Percentiles rank a stretch among this genome's conserved stretches.
These are phyloP conservation scores for Beauveria scarabaeidicola DNA, from an alignment of 2,329 filamentous ascomycete genomes.

Conservation along the genomic window DNA sequence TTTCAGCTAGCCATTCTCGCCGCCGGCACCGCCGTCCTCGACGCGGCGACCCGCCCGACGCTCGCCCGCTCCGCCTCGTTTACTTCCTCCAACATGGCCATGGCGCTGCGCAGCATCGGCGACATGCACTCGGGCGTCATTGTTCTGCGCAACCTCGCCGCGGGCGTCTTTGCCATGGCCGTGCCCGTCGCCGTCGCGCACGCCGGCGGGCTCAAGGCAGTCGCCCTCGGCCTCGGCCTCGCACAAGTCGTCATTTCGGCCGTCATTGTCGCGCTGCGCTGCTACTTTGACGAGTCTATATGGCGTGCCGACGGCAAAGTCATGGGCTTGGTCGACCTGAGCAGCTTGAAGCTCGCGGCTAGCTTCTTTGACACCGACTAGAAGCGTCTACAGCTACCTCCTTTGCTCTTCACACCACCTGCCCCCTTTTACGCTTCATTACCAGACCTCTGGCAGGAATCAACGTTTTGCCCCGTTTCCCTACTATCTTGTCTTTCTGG, in stretches of 20 bases:
- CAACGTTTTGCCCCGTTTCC: background rate
- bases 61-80: conserved; percentile 41
- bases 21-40: conserved; percentile 31
- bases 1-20: conserved; percentile 40
- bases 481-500: background rate
- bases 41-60: conserved; percentile 32
- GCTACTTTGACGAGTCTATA: conserved; percentile 33
- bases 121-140: conserved; percentile 40
- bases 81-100: conserved; percentile 37
- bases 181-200: conserved; percentile 29
- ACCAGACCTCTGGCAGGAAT: background rate
- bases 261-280: conserved; percentile 29
- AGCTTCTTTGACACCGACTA: conserved; percentile 40
- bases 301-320: conserved; percentile 36
- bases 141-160: conserved; percentile 31
- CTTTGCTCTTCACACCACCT: background rate
- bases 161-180: conserved; percentile 35
- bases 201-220: conserved; percentile 27
- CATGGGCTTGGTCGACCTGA: conserved; percentile 39
- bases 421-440: background rate
- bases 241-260: conserved; percentile 32
- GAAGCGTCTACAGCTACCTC: background rate
- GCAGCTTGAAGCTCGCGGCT: conserved; percentile 31
- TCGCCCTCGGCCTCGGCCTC: conserved; percentile 33
- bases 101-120: conserved; percentile 35